phyloP scores from a whole-genome alignment of 1,284 basidiomycete species.

The Rugosomyces carneus region DNA sequence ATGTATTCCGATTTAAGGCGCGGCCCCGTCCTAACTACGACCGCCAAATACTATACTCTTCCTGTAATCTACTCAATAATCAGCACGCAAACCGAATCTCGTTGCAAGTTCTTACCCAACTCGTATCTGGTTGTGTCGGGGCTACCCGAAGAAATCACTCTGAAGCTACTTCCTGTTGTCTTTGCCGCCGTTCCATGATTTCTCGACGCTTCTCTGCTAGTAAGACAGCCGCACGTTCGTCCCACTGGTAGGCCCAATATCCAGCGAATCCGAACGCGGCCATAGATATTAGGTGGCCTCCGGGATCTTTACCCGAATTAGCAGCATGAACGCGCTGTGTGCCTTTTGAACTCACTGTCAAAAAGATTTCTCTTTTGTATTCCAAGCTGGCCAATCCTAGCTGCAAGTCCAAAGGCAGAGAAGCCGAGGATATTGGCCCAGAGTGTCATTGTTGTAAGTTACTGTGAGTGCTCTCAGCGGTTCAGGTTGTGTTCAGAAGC shows the following conservation, averaged over 20 bases:
- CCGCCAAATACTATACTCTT: too few relatives aligned
- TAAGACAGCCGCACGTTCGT: conserved; percentile 50
- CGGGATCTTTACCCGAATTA: conserved; percentile 41
- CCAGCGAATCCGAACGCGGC: conserved; percentile 59
- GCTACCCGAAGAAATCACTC: conserved; percentile 18
- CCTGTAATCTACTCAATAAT: too few relatives aligned
- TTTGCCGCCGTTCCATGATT: conserved; percentile 43
- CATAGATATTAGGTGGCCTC: conserved; percentile 62
- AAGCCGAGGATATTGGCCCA: conserved; percentile 72
- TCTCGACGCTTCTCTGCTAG: conserved; percentile 56
- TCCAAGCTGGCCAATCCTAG: conserved; percentile 75
- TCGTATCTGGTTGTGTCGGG: conserved; percentile 8
- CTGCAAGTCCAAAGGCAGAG: conserved; percentile 71
- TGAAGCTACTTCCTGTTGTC: conserved; percentile 26
- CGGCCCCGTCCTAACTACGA: too few relatives aligned
- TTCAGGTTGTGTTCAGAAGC: conserved; percentile 11
- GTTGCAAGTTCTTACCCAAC: background rate
- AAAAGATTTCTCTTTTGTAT: conserved; percentile 67
- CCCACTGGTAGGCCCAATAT: conserved; percentile 66
- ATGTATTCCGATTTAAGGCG: too few relatives aligned
- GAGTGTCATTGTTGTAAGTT: conserved; percentile 62
- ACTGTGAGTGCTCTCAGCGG: too few relatives aligned
- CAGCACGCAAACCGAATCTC: too few relatives aligned
- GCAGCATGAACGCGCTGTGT: background rate
- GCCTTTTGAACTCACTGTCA: conserved; percentile 46